Percentiles rank a stretch among this genome's conserved stretches.
These are phyloP conservation scores for Kwoniella bestiolae DNA, from an alignment of 768 basidiomycete species.

Conservation along the genomic window DNA sequence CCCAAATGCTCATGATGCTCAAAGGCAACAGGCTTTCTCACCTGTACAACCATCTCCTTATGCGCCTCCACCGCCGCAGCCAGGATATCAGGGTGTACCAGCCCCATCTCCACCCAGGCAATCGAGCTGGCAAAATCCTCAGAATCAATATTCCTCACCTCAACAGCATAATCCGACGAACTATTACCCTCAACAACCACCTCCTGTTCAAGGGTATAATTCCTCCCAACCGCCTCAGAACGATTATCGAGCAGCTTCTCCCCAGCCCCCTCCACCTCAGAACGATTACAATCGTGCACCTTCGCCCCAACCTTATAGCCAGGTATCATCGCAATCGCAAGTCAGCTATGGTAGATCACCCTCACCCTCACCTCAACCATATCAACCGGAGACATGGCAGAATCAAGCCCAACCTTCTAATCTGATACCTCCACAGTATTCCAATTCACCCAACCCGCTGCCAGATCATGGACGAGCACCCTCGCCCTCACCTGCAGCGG, in stretches of 20 bases:
- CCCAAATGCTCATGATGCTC: background rate
- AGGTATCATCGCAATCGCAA: background rate
- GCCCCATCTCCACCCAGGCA: constrained; percentile 11
- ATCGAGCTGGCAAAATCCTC: constrained; percentile 15
- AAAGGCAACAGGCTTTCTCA: constrained; percentile 5
- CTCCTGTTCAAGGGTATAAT: background rate
- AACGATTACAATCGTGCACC: constrained; percentile 4
- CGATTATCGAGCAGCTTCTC: constrained; percentile 9
- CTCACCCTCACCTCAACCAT: constrained; percentile 14
- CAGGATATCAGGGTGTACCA: constrained; percentile 4
- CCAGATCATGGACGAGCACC: constrained; percentile 18
- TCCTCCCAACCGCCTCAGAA: constrained; percentile 12
- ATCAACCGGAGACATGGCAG: constrained; percentile 1
- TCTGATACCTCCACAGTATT: constrained; percentile 4
- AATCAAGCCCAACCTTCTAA: constrained; percentile 6
- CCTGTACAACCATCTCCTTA: constrained; percentile 12
- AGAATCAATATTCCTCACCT: constrained; percentile 6
- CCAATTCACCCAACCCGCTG: constrained; percentile 2
- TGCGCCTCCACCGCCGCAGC: constrained; percentile 10
- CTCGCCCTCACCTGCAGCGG: constrained; percentile 11
- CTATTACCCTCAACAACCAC: constrained; percentile 17
- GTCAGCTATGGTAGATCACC: constrained; percentile 10
- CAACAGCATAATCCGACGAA: constrained; percentile 1
- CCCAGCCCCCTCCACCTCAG: constrained; percentile 19
- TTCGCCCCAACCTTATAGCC: constrained; percentile 15